These are phyloP conservation scores for Kentomonas sorsogonicus DNA, from an alignment of 208 protist species.

Conservation along the genomic window DNA sequence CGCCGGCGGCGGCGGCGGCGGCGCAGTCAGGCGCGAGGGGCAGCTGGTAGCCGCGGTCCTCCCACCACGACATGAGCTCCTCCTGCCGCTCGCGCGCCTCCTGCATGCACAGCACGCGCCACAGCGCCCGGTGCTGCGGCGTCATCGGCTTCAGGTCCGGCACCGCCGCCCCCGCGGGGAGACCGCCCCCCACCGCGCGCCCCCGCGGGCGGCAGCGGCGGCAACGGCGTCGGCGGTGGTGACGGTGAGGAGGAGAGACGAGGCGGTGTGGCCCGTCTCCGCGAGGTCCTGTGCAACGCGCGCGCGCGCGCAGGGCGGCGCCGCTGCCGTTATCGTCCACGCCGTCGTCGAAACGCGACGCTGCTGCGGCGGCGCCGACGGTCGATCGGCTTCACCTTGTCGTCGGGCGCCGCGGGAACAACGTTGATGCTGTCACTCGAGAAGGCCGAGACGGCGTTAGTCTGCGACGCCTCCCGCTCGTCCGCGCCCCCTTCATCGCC, in stretches of 20 bases:
- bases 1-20: too few relatives aligned
- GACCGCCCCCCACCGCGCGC: too few relatives aligned
- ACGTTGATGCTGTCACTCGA: background rate
- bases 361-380: too few relatives aligned
- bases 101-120: background rate
- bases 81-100: background rate
- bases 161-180: background rate
- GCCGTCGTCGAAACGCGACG: too few relatives aligned
- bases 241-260: too few relatives aligned
- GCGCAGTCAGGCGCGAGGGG: background rate
- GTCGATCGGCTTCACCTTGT: background rate
- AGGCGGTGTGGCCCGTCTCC: background rate
- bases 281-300: background rate
- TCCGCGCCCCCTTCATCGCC: background rate
- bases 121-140: background rate
- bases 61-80: background rate
- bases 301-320: too few relatives aligned
- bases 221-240: too few relatives aligned
- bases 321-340: too few relatives aligned
- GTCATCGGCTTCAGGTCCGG: background rate
- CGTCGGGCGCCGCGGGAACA: background rate
- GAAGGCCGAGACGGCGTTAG: background rate
- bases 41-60: background rate
- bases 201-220: too few relatives aligned
- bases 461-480: background rate